phyloP scores from a whole-genome alignment of 352 stramenopile species.

The Thalassiosira exigua region DNA sequence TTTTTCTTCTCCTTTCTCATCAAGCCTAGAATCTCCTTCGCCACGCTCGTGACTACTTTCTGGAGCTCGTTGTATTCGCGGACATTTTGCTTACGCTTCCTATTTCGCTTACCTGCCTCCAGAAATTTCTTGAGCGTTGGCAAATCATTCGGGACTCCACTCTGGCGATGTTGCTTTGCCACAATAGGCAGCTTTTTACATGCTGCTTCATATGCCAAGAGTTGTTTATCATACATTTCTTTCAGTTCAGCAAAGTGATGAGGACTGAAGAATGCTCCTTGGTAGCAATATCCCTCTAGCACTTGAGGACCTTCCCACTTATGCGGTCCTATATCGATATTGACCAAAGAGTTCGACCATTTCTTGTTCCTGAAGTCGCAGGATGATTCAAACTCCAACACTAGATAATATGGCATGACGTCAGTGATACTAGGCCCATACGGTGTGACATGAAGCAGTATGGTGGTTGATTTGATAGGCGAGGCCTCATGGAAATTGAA shows the following conservation, averaged over 20 bases:
- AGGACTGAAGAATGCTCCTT: constrained; percentile 75
- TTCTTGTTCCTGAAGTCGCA: constrained; percentile 34
- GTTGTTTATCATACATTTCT: constrained; percentile 60
- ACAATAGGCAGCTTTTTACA: constrained; percentile 63
- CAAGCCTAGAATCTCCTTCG: constrained; percentile 45
- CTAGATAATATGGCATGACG: constrained; percentile 72
- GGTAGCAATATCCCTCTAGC: constrained; percentile 65
- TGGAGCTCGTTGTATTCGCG: constrained; percentile 56
- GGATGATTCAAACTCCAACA: constrained; percentile 69
- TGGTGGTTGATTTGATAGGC: constrained; percentile 24
- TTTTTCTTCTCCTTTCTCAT: constrained; percentile 54
- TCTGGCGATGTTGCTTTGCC: constrained; percentile 29
- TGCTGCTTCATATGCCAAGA: constrained; percentile 61
- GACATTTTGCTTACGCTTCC: constrained; percentile 46
- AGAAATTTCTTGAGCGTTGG: constrained; percentile 68
- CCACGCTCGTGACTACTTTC: constrained; percentile 50
- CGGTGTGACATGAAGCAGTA: constrained; percentile 75
- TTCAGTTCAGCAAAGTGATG: constrained; percentile 77
- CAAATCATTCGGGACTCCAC: constrained; percentile 56
- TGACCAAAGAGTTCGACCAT: constrained; percentile 54
- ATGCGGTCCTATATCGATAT: constrained; percentile 9
- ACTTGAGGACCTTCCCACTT: constrained; percentile 47
- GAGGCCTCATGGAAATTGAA: constrained; percentile 20
- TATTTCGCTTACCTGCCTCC: constrained; percentile 45
- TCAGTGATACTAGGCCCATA: constrained; percentile 76